Conservation (phyloP, 305 asterid genomes). For the Coffea humblotiana region DNA sequence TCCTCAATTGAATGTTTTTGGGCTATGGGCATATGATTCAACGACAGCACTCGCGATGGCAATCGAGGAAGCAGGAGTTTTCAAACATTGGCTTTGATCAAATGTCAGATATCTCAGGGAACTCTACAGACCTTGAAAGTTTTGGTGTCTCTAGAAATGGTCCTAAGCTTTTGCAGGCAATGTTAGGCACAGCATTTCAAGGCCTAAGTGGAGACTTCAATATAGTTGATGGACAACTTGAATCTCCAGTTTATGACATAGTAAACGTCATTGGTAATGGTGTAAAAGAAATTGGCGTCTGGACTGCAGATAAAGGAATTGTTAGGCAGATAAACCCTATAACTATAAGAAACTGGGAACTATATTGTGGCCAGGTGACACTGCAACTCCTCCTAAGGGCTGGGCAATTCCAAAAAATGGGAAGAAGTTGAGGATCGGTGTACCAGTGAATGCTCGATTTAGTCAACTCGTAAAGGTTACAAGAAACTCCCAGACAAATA, state of each 20-base stretch:
- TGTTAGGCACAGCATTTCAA: constrained; percentile 34
- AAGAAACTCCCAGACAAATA: too few relatives aligned
- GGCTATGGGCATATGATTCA: constrained; percentile 62
- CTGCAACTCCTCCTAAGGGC: too few relatives aligned
- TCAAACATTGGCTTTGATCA: constrained; percentile 20
- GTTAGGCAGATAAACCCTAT: not conserved
- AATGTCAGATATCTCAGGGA: constrained; percentile 11
- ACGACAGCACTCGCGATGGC: constrained; percentile 64
- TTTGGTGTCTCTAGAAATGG: constrained; percentile 51
- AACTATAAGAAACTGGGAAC: too few relatives aligned
- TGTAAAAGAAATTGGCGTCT: constrained; percentile 44
- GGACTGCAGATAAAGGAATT: constrained; percentile 39
- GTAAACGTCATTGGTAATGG: constrained; percentile 47
- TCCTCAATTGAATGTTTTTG: constrained; percentile 35
- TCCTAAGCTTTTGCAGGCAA: constrained; percentile 39
- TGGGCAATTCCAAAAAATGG: too few relatives aligned
- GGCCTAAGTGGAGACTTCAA: constrained; percentile 52
- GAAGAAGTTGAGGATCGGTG: too few relatives aligned
- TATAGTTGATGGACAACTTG: constrained; percentile 45
- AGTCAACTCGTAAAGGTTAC: too few relatives aligned
- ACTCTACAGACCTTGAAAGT: constrained; percentile 43
- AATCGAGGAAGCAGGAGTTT: constrained; percentile 35
- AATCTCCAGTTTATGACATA: constrained; percentile 46
- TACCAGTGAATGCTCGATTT: too few relatives aligned
- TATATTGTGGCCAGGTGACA: too few relatives aligned